These are phyloP conservation scores for Arthroderma sp. DNA, from an alignment of 2,329 filamentous ascomycete species.

Conservation along the genomic window DNA sequence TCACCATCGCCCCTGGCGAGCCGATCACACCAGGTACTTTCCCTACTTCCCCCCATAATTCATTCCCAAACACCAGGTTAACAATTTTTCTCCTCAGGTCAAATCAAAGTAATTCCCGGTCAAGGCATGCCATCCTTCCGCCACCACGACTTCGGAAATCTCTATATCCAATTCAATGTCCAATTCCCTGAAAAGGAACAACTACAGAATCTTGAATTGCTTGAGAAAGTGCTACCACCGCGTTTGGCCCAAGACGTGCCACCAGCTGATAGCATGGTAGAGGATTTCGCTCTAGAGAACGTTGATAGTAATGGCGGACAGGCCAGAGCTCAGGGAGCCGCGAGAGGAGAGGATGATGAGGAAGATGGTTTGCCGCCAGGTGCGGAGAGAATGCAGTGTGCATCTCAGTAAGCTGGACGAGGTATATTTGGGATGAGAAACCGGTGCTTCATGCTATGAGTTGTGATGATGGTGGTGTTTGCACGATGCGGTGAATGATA, in stretches of 20 bases:
- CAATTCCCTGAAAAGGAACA: slow-evolving; percentile 79
- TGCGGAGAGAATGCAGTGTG: slow-evolving; percentile 41
- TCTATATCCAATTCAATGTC: slow-evolving; percentile 95
- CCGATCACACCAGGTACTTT: slow-evolving; percentile 73
- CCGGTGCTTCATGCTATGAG: background rate
- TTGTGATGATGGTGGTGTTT: background rate
- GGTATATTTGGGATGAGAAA: background rate
- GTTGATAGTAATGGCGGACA: slow-evolving; percentile 58
- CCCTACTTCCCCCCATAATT: slow-evolving; percentile 7
- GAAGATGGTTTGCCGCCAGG: slow-evolving; percentile 38
- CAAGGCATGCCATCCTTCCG: slow-evolving; percentile 96
- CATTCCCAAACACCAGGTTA: background rate
- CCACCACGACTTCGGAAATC: slow-evolving; percentile 89
- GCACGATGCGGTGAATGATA: slow-evolving; percentile 2
- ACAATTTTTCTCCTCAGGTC: slow-evolving; percentile 42
- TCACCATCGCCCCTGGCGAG: slow-evolving; percentile 87
- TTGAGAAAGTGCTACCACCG: slow-evolving; percentile 75
- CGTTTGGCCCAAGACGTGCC: slow-evolving; percentile 54
- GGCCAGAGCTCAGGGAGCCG: slow-evolving; percentile 56
- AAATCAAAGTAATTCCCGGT: slow-evolving; percentile 85
- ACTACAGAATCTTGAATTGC: slow-evolving; percentile 58
- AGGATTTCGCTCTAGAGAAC: slow-evolving; percentile 77
- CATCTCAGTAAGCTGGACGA: slow-evolving; percentile 35
- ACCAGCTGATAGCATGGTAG: slow-evolving; percentile 77
- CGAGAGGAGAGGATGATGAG: slow-evolving; percentile 61